Evolutionary conservation across 2,329 filamentous ascomycete genomes (phyloP).

Genomic region (Phoma sp.): DNA sequence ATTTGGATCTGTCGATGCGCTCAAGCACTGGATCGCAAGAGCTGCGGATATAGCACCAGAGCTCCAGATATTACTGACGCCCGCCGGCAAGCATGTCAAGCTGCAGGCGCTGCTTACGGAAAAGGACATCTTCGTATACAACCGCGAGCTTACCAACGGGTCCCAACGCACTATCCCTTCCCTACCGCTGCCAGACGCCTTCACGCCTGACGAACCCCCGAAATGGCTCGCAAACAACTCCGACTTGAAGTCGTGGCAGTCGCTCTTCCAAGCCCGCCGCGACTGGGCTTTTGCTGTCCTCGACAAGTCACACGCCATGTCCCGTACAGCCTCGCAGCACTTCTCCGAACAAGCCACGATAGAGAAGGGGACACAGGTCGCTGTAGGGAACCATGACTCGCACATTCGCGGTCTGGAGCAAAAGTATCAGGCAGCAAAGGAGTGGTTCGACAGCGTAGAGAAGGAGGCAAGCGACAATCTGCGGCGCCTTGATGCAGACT

Average conservation of each 20-base stretch:
- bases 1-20: conserved; percentile 80
- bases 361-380: conserved; percentile 79
- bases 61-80: conserved; percentile 86
- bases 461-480: conserved; percentile 71
- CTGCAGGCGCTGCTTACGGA: conserved; percentile 80
- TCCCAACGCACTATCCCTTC: conserved; percentile 58
- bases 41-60: conserved; percentile 75
- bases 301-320: conserved; percentile 72
- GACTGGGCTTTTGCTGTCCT: conserved; percentile 78
- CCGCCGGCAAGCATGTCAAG: conserved; percentile 83
- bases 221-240: conserved; percentile 82
- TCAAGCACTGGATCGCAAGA: conserved; percentile 80
- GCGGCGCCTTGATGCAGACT: conserved; percentile 70
- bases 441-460: conserved; percentile 72
- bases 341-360: conserved; percentile 78
- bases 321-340: conserved; percentile 66
- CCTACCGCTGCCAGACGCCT: conserved; percentile 62
- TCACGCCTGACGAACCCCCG: conserved; percentile 69
- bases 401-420: conserved; percentile 75
- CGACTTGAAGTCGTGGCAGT: conserved; percentile 85
- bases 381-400: conserved; percentile 81
- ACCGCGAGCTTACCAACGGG: conserved; percentile 64
- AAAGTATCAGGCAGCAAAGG: conserved; percentile 72
- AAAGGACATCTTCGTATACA: conserved; percentile 91
- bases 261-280: conserved; percentile 79